Base-by-base conservation (phyloP, 1,284 basidiomycete species). In the Ganoderma resinaceum region DNA sequence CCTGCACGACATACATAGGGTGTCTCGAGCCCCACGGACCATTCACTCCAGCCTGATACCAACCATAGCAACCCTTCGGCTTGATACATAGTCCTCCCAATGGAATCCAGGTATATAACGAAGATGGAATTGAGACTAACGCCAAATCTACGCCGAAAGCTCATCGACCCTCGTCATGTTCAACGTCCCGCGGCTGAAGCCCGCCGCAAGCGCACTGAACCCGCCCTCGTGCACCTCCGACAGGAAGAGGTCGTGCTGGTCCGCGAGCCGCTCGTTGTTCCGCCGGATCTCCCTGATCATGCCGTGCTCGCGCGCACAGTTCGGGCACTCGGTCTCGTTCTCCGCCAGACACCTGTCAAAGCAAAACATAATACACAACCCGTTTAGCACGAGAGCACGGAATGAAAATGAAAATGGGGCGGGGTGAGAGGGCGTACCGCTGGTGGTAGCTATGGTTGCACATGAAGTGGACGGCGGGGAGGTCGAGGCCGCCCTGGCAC, bases 371-470 rank as follows among this genome's bases (percentile, higher is more conserved):
- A 14, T 23, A 12, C n/a, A 35, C 35, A 35, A 35, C 35, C 35
- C 7, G 9, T 40, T 31, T 1, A 16, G 37, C 38, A 46, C 12
- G 18, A 40, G 37, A 6, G n/a, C n/a, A n/a, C n/a, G n/a, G 0
- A 16, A 18, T 1, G 26, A 29, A 26, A 38, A 20, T 1, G 35
- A 9, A 9, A 23, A 52, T 23, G 53, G 26, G 23, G 35, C 42
- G 18, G 42, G 42, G 42, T 12, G 2, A 14, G 55, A 16, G 58
- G 8, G 82, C 81, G 26, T 63, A 94, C 93, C 95, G 85, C 79
- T 97, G 95, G 78, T 99, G 98, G 82, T 95, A 99, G 70, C 93
- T 96, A 80, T 99, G 97, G 76, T 94, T 92, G 81, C 97, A 99
- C 97, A 99, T 98, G 77, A 99, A 99, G 80, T 99, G 97, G 4